A percentile compares a stretch with the other conserved stretches of the same genome.
These are phyloP conservation scores for Acrocalymma vagum DNA, from an alignment of 2,329 filamentous ascomycete genomes.

Conservation along the genomic window DNA sequence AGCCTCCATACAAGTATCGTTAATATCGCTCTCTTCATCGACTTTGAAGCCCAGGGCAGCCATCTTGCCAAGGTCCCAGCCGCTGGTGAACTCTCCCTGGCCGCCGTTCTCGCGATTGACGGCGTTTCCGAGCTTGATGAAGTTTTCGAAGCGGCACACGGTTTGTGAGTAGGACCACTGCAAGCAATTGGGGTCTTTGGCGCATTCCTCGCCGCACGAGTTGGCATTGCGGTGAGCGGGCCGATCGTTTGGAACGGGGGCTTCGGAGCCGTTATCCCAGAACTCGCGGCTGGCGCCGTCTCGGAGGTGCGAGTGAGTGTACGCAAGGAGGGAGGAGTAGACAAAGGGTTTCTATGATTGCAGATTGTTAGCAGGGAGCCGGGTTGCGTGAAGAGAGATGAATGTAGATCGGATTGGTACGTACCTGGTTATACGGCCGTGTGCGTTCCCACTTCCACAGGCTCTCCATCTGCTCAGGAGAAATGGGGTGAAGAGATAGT, in stretches of 20 bases:
- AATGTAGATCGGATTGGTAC: background rate
- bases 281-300: constrained; percentile 40
- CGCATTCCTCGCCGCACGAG: constrained; percentile 45
- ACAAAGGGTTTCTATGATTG: constrained; percentile 42
- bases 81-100: constrained; percentile 47
- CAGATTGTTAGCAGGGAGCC: constrained; percentile 3
- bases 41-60: constrained; percentile 44
- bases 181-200: constrained; percentile 40
- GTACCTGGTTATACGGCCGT: constrained; percentile 42
- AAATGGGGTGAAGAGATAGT: constrained; percentile 49
- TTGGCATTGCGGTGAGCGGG: constrained; percentile 42
- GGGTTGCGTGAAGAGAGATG: background rate
- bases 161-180: constrained; percentile 48
- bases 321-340: constrained; percentile 47
- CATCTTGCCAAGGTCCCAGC: constrained; percentile 49
- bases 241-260: constrained; percentile 42
- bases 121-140: constrained; percentile 43
- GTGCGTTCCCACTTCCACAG: constrained; percentile 59
- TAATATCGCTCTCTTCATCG: constrained; percentile 43
- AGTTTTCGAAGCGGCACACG: constrained; percentile 47
- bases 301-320: constrained; percentile 43
- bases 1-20: constrained; percentile 45
- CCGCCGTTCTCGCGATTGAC: constrained; percentile 41
- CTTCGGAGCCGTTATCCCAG: constrained; percentile 46
- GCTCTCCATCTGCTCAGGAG: constrained; percentile 57